Conservation (phyloP, 2,329 filamentous ascomycete genomes). For the Talaromyces funiculosus region DNA sequence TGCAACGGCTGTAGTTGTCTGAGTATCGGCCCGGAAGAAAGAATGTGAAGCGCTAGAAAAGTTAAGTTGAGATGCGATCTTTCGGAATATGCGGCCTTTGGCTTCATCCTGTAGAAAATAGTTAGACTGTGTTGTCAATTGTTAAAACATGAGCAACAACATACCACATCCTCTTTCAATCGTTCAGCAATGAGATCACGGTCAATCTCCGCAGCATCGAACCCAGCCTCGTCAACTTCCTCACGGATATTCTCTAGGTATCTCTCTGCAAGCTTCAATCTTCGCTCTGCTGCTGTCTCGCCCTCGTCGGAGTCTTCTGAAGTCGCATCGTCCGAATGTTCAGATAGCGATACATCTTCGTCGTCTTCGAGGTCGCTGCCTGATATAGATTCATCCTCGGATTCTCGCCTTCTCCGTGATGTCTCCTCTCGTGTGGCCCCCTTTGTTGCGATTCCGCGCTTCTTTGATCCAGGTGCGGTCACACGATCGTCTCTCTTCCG, state of each 20-base stretch:
- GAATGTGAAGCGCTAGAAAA: slow-evolving; percentile 63
- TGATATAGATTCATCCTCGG: slow-evolving; percentile 75
- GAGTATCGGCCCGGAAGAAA: slow-evolving; percentile 72
- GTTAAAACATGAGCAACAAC: slow-evolving; percentile 17
- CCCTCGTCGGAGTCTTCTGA: slow-evolving; percentile 63
- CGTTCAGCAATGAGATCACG: slow-evolving; percentile 85
- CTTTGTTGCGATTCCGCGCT: slow-evolving; percentile 38
- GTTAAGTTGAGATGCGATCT: slow-evolving; percentile 67
- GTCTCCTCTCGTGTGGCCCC: slow-evolving; percentile 22
- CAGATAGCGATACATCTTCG: slow-evolving; percentile 50
- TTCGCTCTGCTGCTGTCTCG: slow-evolving; percentile 84
- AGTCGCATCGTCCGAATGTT: slow-evolving; percentile 44
- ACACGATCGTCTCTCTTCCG: slow-evolving; percentile 63
- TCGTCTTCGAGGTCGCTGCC: slow-evolving; percentile 64
- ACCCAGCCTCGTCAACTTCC: slow-evolving; percentile 77
- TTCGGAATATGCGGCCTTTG: slow-evolving; percentile 83
- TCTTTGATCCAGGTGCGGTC: slow-evolving; percentile 41
- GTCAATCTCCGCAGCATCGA: slow-evolving; percentile 91
- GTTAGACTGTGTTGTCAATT: neutral
- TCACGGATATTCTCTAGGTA: slow-evolving; percentile 87
- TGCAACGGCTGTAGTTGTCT: slow-evolving; percentile 72
- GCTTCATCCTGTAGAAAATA: slow-evolving; percentile 58
- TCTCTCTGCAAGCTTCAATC: slow-evolving; percentile 79
- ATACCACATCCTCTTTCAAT: slow-evolving; percentile 77
- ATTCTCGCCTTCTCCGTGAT: slow-evolving; percentile 42